Conservation (phyloP, 75 land plant species). For the Sequoia sempervirens region DNA sequence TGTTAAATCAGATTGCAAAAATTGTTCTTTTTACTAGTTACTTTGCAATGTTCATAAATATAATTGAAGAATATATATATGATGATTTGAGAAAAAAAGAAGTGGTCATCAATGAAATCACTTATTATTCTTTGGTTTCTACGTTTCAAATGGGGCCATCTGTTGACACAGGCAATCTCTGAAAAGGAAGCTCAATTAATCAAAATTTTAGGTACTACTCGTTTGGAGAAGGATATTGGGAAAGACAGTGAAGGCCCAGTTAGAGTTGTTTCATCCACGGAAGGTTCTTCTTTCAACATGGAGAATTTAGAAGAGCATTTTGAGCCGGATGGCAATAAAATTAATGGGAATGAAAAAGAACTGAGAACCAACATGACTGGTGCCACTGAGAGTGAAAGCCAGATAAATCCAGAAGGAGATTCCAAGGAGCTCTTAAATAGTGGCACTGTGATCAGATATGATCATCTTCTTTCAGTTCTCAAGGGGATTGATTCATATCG, state of each 20-base stretch:
- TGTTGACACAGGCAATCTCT: conserved; percentile 8
- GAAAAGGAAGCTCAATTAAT: conserved; percentile 4
- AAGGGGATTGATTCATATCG: conserved; percentile 8
- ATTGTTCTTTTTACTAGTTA: not conserved
- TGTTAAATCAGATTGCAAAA: not conserved
- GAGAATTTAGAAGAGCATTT: conserved; percentile 6
- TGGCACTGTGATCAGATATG: not conserved
- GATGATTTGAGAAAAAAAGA: not conserved
- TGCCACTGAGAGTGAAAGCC: not conserved
- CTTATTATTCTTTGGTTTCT: not conserved
- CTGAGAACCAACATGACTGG: not conserved
- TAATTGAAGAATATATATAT: not conserved
- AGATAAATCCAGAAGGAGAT: not conserved
- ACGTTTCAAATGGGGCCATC: not conserved
- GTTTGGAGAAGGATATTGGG: conserved; percentile 8
- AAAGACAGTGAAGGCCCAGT: conserved; percentile 2
- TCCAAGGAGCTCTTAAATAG: not conserved
- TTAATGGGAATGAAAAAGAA: not conserved
- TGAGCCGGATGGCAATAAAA: not conserved
- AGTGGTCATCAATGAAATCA: not conserved
- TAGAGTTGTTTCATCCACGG: conserved; percentile 2
- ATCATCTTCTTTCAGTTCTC: not conserved
- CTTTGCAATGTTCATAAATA: not conserved
- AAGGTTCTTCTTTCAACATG: not conserved
- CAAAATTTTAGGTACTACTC: not conserved